phyloP scores from a whole-genome alignment of 352 stramenopile species.

The Phytophthora capsici region DNA sequence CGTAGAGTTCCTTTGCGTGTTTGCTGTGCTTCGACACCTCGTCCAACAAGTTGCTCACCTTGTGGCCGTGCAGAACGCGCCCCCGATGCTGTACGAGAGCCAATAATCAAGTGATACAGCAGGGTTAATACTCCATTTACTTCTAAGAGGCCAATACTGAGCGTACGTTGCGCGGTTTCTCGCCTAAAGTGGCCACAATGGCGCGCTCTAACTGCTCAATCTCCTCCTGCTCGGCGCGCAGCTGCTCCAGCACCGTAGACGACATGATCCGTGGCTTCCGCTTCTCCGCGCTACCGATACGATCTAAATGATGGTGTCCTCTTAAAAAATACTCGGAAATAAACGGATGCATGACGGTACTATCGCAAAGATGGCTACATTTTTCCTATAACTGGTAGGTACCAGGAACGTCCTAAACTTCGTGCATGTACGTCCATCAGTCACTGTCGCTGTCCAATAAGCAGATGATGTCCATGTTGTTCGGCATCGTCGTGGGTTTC shows the following conservation, averaged over 20 bases:
- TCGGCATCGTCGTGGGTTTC: slow-evolving; percentile 29
- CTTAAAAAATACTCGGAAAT: slow-evolving; percentile 19
- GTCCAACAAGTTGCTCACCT: slow-evolving; percentile 83
- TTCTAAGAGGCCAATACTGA: too few relatives aligned
- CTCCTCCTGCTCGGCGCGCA: slow-evolving; percentile 81
- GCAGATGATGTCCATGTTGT: slow-evolving; percentile 73
- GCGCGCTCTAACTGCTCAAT: slow-evolving; percentile 80
- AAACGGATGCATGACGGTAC: slow-evolving; percentile 17
- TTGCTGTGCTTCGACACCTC: slow-evolving; percentile 70
- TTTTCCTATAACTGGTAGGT: background rate
- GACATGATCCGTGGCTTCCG: slow-evolving; percentile 54
- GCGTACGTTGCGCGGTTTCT: slow-evolving; percentile 86
- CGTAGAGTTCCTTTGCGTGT: slow-evolving; percentile 81
- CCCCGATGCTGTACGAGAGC: slow-evolving; percentile 60
- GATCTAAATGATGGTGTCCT: slow-evolving; percentile 10
- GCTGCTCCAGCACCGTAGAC: slow-evolving; percentile 86
- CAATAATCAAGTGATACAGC: slow-evolving; percentile 5
- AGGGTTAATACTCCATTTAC: background rate
- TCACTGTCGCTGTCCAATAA: slow-evolving; percentile 85
- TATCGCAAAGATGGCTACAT: slow-evolving; percentile 23
- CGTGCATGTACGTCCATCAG: slow-evolving; percentile 31
- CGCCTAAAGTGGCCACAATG: slow-evolving; percentile 71
- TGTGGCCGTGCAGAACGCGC: slow-evolving; percentile 83
- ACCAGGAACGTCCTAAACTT: slow-evolving; percentile 10
- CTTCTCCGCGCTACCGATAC: slow-evolving; percentile 4